These are phyloP conservation scores for Hericium erinaceus DNA, from an alignment of 768 basidiomycete species.

Conservation along the genomic window DNA sequence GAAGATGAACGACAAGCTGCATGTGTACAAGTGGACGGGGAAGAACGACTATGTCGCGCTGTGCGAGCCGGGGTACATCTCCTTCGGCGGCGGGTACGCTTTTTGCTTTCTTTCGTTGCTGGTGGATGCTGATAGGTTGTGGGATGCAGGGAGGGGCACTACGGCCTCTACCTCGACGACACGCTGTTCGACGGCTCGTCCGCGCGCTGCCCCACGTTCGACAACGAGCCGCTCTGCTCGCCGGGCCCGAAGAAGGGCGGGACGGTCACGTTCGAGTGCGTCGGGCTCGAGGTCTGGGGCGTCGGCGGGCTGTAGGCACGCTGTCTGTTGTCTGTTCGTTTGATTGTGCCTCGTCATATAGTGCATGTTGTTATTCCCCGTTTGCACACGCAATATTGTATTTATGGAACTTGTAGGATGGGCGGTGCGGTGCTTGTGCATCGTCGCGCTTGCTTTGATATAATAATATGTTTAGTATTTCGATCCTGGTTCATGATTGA, in stretches of 20 bases:
- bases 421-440: too few species aligned
- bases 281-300: slow-evolving; percentile 89
- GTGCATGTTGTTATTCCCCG: too few species aligned
- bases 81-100: slow-evolving; percentile 86
- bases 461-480: too few species aligned
- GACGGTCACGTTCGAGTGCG: slow-evolving; percentile 72
- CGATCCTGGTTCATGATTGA: too few species aligned
- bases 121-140: slow-evolving; percentile 2
- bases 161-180: slow-evolving; percentile 83
- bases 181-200: slow-evolving; percentile 78
- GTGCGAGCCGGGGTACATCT: slow-evolving; percentile 71
- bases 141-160: slow-evolving; percentile 62
- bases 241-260: slow-evolving; percentile 31
- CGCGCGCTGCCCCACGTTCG: slow-evolving; percentile 77
- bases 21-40: slow-evolving; percentile 78
- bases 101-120: background rate
- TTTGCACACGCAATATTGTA: too few species aligned
- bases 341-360: too few species aligned
- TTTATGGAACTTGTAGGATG: too few species aligned
- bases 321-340: too few species aligned
- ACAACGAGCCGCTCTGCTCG: slow-evolving; percentile 73
- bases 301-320: slow-evolving; percentile 30
- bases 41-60: slow-evolving; percentile 85
- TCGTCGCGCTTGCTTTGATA: too few species aligned
- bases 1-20: slow-evolving; percentile 43